Conservation (phyloP, 441 rosid genomes). For the Erodium texanum region DNA sequence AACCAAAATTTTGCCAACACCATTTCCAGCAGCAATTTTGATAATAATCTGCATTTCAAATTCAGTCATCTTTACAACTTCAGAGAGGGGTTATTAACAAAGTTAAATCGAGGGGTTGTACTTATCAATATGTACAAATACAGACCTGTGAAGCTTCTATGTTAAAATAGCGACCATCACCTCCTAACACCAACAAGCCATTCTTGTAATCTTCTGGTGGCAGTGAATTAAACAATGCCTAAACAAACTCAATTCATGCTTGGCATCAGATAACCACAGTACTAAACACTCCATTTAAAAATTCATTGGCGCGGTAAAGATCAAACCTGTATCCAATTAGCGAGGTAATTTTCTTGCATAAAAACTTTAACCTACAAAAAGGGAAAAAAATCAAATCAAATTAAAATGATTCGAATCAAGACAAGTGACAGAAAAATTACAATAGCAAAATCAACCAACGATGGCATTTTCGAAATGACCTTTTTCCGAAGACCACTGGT, state of each 20-base stretch:
- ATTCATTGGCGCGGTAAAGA: background rate
- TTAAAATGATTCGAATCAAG: background rate
- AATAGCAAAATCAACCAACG: background rate
- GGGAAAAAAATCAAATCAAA: background rate
- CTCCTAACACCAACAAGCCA: conserved; percentile 74
- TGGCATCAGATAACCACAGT: background rate
- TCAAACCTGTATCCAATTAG: conserved; percentile 91
- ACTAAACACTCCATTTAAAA: background rate
- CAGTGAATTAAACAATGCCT: conserved; percentile 87
- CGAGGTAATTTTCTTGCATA: conserved; percentile 74
- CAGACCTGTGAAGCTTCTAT: conserved; percentile 76
- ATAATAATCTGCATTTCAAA: conserved; percentile 55
- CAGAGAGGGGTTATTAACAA: background rate
- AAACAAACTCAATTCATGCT: conserved; percentile 15
- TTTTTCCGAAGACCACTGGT: conserved; percentile 92
- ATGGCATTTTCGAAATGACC: conserved; percentile 26
- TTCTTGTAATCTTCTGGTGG: conserved; percentile 69
- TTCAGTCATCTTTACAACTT: background rate
- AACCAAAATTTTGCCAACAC: conserved; percentile 70
- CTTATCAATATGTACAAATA: conserved; percentile 1
- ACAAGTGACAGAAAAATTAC: conserved; percentile 5
- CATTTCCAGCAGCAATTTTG: conserved; percentile 95
- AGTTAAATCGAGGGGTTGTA: background rate
- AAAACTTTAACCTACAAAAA: conserved; percentile 68
- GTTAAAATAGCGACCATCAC: conserved; percentile 89